A percentile compares a stretch with the other conserved stretches of the same genome.
These are phyloP conservation scores for Fabrea salina DNA, from an alignment of 169 alveolate species.

Conservation along the genomic window DNA sequence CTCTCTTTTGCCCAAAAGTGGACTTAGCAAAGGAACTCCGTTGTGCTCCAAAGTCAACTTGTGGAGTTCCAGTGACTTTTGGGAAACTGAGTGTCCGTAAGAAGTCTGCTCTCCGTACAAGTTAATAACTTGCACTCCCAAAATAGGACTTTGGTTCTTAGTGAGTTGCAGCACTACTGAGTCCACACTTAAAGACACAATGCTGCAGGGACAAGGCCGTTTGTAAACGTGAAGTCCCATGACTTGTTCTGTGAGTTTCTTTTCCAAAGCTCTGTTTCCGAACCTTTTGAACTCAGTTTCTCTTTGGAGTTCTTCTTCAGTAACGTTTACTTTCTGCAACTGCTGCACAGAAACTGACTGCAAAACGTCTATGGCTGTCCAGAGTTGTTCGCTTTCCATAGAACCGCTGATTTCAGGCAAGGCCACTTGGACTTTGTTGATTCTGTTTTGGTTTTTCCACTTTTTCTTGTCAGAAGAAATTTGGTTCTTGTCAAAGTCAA, in stretches of 20 bases:
- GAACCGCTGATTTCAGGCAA: background rate
- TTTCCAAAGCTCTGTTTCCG: background rate
- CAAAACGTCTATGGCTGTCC: background rate
- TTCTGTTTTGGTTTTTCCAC: constrained; percentile 15
- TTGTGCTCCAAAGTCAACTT: background rate
- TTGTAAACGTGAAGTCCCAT: background rate
- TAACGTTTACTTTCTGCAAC: background rate
- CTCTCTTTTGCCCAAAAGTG: background rate
- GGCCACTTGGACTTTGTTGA: background rate
- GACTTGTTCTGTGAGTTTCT: background rate
- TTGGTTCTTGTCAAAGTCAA: background rate
- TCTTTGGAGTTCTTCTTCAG: background rate
- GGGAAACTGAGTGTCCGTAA: background rate
- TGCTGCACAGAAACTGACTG: background rate
- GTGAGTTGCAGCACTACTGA: background rate
- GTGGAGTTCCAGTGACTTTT: constrained; percentile 8
- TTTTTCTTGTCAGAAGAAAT: background rate
- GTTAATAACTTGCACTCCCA: background rate
- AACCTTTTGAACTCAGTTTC: background rate
- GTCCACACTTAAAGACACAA: background rate
- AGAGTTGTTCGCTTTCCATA: constrained; percentile 11
- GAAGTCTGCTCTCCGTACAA: background rate
- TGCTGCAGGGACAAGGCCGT: background rate
- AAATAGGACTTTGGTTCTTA: background rate
- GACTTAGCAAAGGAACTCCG: background rate